A percentile compares a stretch with the other conserved stretches of the same genome.
phyloP scores from a whole-genome alignment of 306 rosid species.

The Amphicarpaea edgeworthii region DNA sequence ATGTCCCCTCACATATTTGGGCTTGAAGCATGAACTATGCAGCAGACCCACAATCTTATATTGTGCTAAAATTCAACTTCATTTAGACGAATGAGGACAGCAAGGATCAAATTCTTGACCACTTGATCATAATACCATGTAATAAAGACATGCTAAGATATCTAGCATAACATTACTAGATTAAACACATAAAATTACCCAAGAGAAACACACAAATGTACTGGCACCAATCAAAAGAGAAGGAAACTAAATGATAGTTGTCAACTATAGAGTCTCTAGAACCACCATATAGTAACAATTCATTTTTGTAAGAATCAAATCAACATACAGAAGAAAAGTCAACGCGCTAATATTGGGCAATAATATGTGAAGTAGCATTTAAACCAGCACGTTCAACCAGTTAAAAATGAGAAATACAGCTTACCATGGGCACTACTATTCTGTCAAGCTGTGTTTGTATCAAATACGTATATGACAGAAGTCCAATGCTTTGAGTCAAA shows the following conservation, averaged over 20 bases:
- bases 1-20: not conserved
- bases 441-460: slow-evolving; percentile 69
- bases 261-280: slow-evolving; percentile 13
- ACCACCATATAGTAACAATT: slow-evolving; percentile 19
- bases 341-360: not conserved
- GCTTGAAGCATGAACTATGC: slow-evolving; percentile 15
- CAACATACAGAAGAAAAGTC: slow-evolving; percentile 23
- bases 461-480: slow-evolving; percentile 90
- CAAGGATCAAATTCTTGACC: slow-evolving; percentile 27
- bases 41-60: not conserved
- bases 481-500: slow-evolving; percentile 91
- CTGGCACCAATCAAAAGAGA: slow-evolving; percentile 17
- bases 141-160: slow-evolving; percentile 13
- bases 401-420: slow-evolving; percentile 48
- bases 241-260: not conserved
- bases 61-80: slow-evolving; percentile 6
- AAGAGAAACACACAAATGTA: slow-evolving; percentile 22
- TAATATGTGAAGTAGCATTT: slow-evolving; percentile 6
- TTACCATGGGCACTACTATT: slow-evolving; percentile 96
- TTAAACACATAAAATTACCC: slow-evolving; percentile 19
- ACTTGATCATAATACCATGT: slow-evolving; percentile 3
- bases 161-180: slow-evolving; percentile 18
- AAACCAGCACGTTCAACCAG: slow-evolving; percentile 29
- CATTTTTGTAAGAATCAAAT: slow-evolving; percentile 2
- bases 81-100: not conserved